phyloP scores from a whole-genome alignment of 129 eudicot genomes.

The Smallanthus sonchifolius region DNA sequence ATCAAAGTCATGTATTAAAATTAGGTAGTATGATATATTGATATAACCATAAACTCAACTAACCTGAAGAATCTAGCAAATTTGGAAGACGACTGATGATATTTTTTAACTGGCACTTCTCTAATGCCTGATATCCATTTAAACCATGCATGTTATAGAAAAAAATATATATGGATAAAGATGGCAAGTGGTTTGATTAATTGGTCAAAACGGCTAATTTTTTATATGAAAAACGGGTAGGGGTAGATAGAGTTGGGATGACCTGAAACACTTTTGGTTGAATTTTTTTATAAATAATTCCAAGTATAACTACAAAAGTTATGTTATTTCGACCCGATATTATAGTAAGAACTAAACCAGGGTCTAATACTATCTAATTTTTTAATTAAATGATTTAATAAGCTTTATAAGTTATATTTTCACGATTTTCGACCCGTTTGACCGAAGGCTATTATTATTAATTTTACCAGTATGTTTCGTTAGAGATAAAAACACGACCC shows the following conservation, averaged over 20 bases:
- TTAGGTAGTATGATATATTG: neutral
- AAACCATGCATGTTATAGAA: neutral
- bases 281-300: too few species aligned
- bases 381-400: too few species aligned
- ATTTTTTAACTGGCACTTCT: constrained; percentile 75
- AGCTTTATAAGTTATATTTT: too few species aligned
- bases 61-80: constrained; percentile 72
- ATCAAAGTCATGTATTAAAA: neutral
- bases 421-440: too few species aligned
- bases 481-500: neutral
- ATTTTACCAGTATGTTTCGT: neutral
- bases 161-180: neutral
- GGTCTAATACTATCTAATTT: too few species aligned
- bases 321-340: too few species aligned
- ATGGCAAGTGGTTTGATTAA: neutral
- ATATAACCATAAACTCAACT: constrained; percentile 1
- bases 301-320: too few species aligned
- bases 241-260: too few species aligned
- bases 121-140: constrained; percentile 45
- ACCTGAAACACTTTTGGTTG: too few species aligned
- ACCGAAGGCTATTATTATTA: too few species aligned
- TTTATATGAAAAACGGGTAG: too few species aligned
- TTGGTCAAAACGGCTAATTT: neutral
- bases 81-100: constrained; percentile 60
- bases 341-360: too few species aligned